Percentiles rank a stretch among this genome's conserved stretches.
These are phyloP conservation scores for Cercospora zeina DNA, from an alignment of 2,329 filamentous ascomycete genomes.

Conservation along the genomic window DNA sequence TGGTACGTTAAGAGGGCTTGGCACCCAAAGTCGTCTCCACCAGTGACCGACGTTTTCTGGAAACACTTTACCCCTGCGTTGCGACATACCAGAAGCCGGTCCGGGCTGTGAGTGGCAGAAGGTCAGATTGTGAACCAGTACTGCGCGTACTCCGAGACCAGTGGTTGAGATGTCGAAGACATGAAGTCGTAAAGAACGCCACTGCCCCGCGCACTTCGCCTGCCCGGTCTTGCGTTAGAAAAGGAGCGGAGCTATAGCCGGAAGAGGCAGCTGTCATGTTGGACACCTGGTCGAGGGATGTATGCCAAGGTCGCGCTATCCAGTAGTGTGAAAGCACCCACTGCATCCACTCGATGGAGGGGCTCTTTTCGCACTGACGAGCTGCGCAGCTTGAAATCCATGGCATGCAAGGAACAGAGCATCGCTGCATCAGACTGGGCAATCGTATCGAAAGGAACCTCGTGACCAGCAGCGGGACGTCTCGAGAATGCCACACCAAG, in stretches of 20 bases:
- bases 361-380: not conserved
- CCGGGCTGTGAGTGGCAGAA: not conserved
- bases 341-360: not conserved
- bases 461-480: not conserved
- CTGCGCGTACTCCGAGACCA: not conserved
- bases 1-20: constrained; percentile 15
- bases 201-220: not conserved
- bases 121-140: not conserved
- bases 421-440: not conserved
- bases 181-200: constrained; percentile 11
- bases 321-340: constrained; percentile 7
- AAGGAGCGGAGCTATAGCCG: constrained; percentile 9
- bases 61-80: constrained; percentile 1
- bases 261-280: constrained; percentile 15
- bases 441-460: not conserved
- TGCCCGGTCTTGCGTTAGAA: not conserved
- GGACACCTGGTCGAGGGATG: not conserved
- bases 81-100: not conserved
- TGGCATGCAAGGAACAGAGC: constrained; percentile 3
- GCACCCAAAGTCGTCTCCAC: constrained; percentile 4
- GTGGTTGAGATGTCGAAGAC: not conserved
- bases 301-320: constrained; percentile 10
- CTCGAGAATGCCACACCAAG: not conserved
- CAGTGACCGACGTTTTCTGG: constrained; percentile 5
- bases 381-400: not conserved